Conservation (phyloP, 2,329 filamentous ascomycete genomes). For the Simplicillium aogashimaense region DNA sequence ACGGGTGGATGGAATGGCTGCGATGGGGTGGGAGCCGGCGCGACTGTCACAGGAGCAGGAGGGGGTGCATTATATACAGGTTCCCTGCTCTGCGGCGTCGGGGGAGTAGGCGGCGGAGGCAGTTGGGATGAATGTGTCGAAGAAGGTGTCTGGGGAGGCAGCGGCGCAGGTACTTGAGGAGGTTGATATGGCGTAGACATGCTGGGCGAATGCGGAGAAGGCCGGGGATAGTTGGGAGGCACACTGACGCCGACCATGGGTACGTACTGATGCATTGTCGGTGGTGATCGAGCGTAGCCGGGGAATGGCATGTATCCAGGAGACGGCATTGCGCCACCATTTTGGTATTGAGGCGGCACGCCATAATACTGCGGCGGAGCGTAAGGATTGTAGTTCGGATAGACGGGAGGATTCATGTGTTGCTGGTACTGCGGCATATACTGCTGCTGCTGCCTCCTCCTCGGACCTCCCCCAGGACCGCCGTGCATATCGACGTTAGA, state of each 20-base stretch:
- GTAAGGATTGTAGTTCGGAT: constrained; percentile 42
- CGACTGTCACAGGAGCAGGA: constrained; percentile 9
- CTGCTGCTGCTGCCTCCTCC: constrained; percentile 20
- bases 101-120: constrained; percentile 34
- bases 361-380: constrained; percentile 35
- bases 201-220: constrained; percentile 40
- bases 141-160: constrained; percentile 40
- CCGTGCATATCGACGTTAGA: constrained; percentile 22
- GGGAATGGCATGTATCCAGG: constrained; percentile 39
- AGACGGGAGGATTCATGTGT: constrained; percentile 37
- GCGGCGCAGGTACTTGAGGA: constrained; percentile 31
- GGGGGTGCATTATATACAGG: constrained; percentile 14
- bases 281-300: constrained; percentile 37
- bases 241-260: constrained; percentile 38
- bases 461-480: constrained; percentile 25
- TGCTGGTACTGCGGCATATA: constrained; percentile 16
- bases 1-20: constrained; percentile 39
- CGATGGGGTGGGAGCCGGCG: constrained; percentile 12
- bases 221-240: constrained; percentile 36
- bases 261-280: constrained; percentile 43
- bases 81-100: constrained; percentile 29
- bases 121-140: constrained; percentile 38
- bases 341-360: constrained; percentile 51
- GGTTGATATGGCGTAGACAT: constrained; percentile 48
- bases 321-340: constrained; percentile 29